Conservation (phyloP, 768 basidiomycete genomes). For the Lactarius hatsudake region DNA sequence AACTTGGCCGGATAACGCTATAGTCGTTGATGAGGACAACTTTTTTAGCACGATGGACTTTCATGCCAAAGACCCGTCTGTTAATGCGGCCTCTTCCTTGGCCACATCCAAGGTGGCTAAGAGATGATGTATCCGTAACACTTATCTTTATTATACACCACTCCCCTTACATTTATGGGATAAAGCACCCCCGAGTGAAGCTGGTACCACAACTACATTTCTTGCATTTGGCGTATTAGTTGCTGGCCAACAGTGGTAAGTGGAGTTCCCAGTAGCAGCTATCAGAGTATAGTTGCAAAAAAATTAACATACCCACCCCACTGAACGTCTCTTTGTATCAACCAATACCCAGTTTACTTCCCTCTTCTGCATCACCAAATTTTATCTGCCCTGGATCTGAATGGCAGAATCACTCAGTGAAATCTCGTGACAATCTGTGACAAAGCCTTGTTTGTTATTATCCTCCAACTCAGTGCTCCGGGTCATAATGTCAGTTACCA, state of each 20-base stretch:
- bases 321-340: too few relatives aligned
- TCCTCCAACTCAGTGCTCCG: neutral
- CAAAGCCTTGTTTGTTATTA: neutral
- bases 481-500: conserved; percentile 44
- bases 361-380: too few relatives aligned
- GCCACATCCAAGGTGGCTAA: neutral
- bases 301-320: too few relatives aligned
- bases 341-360: too few relatives aligned
- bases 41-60: conserved; percentile 21
- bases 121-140: neutral
- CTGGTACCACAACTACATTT: neutral
- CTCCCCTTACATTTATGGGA: neutral
- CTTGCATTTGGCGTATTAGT: too few relatives aligned
- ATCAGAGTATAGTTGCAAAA: too few relatives aligned
- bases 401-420: too few relatives aligned
- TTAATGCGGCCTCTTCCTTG: neutral
- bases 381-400: too few relatives aligned
- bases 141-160: neutral
- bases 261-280: too few relatives aligned
- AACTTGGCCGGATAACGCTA: conserved; percentile 66
- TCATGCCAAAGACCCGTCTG: neutral
- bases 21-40: conserved; percentile 22
- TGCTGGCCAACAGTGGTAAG: too few relatives aligned
- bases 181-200: neutral
- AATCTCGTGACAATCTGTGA: neutral